Percentiles rank a stretch among this genome's conserved stretches.
phyloP scores from a whole-genome alignment of 2,329 filamentous ascomycete genomes.

The Aurifilum marmelostoma region DNA sequence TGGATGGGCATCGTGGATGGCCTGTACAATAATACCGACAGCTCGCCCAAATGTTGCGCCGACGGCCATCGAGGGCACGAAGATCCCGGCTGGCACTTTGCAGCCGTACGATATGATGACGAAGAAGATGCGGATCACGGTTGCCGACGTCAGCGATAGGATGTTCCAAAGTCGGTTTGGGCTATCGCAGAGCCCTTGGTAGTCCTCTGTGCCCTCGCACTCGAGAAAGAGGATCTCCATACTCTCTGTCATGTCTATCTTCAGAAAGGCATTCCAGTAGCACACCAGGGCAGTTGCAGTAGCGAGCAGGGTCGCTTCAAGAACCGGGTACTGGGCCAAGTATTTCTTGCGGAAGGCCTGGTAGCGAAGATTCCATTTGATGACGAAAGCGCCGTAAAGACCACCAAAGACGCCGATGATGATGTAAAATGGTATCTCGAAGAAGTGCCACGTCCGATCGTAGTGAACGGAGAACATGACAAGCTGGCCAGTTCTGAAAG shows the following conservation, averaged over 20 bases:
- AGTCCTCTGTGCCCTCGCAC: conserved; percentile 86
- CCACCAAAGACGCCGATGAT: conserved; percentile 91
- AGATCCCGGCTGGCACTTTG: conserved; percentile 97
- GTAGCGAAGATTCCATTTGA: conserved; percentile 92
- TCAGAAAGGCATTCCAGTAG: conserved; percentile 92
- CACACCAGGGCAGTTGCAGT: conserved; percentile 87
- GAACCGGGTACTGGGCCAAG: conserved; percentile 77
- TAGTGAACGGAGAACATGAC: conserved; percentile 99
- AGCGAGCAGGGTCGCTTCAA: conserved; percentile 84
- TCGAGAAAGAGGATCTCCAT: conserved; percentile 98
- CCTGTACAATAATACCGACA: conserved; percentile 92
- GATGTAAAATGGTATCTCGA: conserved; percentile 91
- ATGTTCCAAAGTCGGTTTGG: conserved; percentile 79
- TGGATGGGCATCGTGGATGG: conserved; percentile 82
- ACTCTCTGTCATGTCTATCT: conserved; percentile 98
- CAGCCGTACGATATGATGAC: conserved; percentile 97
- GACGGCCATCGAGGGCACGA: conserved; percentile 97
- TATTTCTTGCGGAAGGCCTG: conserved; percentile 96
- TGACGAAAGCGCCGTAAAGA: conserved; percentile 93
- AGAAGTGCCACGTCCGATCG: conserved; percentile 96
- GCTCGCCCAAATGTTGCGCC: conserved; percentile 92
- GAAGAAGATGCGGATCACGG: conserved; percentile 76
- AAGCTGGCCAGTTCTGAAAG: conserved; percentile 92
- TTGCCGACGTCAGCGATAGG: conserved; percentile 76
- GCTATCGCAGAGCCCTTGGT: conserved; percentile 83